Conservation (phyloP, 2,329 filamentous ascomycete species). For the Xenosphaeropsis pyriputrescens region DNA sequence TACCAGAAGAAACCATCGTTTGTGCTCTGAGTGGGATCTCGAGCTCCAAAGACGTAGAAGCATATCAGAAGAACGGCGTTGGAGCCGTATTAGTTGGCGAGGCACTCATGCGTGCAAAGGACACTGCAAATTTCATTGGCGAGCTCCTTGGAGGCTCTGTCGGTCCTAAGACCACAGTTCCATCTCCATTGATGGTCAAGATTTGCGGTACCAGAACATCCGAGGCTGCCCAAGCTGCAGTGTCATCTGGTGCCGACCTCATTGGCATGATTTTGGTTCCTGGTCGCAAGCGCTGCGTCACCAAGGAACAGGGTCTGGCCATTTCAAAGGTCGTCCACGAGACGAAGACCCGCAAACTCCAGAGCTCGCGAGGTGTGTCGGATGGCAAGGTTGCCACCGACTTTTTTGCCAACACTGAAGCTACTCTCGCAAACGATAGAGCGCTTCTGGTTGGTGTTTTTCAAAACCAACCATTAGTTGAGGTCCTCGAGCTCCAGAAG, state of each 20-base stretch:
- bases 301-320: conserved; percentile 59
- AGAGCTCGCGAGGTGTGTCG: conserved; percentile 7
- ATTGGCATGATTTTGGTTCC: conserved; percentile 87
- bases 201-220: conserved; percentile 83
- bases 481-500: conserved; percentile 66
- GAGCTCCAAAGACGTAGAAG: conserved; percentile 71
- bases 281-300: conserved; percentile 65
- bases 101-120: conserved; percentile 80
- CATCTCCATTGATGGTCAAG: conserved; percentile 59
- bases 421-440: conserved; percentile 35
- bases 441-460: conserved; percentile 88
- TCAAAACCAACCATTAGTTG: conserved; percentile 73
- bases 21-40: conserved; percentile 93
- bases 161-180: conserved; percentile 17
- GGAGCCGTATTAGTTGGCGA: conserved; percentile 90
- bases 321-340: conserved; percentile 69
- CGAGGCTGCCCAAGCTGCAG: conserved; percentile 66
- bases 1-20: conserved; percentile 73
- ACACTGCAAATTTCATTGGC: conserved; percentile 71
- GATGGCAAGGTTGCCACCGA: conserved; percentile 31
- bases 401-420: conserved; percentile 51
- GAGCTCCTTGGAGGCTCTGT: conserved; percentile 56
- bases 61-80: conserved; percentile 79
- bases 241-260: conserved; percentile 78
- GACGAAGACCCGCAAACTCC: background rate